A percentile compares a stretch with the other conserved stretches of the same genome.
Conservation (phyloP, 495 filamentous ascomycete species). For the Talaromyces trachyspermus region DNA sequence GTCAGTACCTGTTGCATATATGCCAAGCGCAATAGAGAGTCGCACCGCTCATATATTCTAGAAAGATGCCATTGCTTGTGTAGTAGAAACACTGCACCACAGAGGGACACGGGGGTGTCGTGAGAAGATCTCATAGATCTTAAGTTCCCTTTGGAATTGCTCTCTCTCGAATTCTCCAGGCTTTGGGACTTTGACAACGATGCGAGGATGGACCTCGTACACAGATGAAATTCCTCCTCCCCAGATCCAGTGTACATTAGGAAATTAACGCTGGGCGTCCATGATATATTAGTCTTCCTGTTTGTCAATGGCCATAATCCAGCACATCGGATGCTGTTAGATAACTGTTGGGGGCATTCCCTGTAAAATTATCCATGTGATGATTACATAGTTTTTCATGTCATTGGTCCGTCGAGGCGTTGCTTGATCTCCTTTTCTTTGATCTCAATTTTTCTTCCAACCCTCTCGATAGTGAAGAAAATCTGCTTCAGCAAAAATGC, state of each 20-base stretch:
- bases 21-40: not conserved
- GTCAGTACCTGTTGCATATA: slow-evolving; percentile 4
- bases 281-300: too few relatives aligned
- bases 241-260: slow-evolving; percentile 25
- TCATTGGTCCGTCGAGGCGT: too few relatives aligned
- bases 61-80: slow-evolving; percentile 28
- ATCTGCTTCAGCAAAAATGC: too few relatives aligned
- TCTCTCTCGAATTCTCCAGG: slow-evolving; percentile 25
- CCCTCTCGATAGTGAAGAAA: too few relatives aligned
- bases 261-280: slow-evolving; percentile 12
- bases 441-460: too few relatives aligned
- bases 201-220: slow-evolving; percentile 30
- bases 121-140: slow-evolving; percentile 17
- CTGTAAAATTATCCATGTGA: too few relatives aligned
- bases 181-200: slow-evolving; percentile 31
- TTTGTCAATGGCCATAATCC: too few relatives aligned
- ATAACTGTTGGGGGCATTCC: too few relatives aligned
- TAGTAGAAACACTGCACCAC: slow-evolving; percentile 25
- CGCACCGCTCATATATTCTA: slow-evolving; percentile 33
- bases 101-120: slow-evolving; percentile 11
- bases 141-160: slow-evolving; percentile 26
- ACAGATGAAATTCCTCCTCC: slow-evolving; percentile 29
- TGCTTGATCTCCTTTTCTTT: too few relatives aligned
- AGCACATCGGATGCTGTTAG: too few relatives aligned
- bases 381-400: too few relatives aligned